Evolutionary conservation across 1,284 basidiomycete species (phyloP).

Genomic region (Neolentinus lepideus): DNA sequence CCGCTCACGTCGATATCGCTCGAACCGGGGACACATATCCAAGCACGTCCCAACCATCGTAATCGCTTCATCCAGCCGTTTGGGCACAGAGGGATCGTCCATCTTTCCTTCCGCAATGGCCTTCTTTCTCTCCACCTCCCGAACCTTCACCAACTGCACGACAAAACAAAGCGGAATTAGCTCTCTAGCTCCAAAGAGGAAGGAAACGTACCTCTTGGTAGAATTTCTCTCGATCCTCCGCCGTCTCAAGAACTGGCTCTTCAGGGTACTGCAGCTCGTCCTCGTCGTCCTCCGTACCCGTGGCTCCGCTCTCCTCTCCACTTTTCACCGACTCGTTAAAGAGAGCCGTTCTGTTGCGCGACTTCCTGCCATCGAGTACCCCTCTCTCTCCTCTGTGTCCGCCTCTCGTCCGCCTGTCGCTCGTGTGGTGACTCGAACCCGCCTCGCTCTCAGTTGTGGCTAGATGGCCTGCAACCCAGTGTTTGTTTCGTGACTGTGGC

Average conservation of each 20-base stretch:
- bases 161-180: slow-evolving; percentile 13
- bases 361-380: slow-evolving; percentile 1
- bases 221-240: slow-evolving; percentile 55
- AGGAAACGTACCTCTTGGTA: slow-evolving; percentile 54
- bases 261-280: slow-evolving; percentile 19
- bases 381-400: slow-evolving; percentile 22
- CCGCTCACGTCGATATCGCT: slow-evolving; percentile 85
- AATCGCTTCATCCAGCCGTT: slow-evolving; percentile 81
- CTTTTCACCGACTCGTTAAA: slow-evolving; percentile 19
- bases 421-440: slow-evolving; percentile 13
- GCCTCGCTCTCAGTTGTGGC: slow-evolving; percentile 15
- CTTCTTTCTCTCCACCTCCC: slow-evolving; percentile 67
- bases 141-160: slow-evolving; percentile 56
- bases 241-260: slow-evolving; percentile 37
- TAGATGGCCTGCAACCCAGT: slow-evolving; percentile 39
- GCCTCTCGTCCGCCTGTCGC: slow-evolving; percentile 49
- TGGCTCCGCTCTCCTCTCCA: slow-evolving; percentile 31
- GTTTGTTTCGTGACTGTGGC: slow-evolving; percentile 37
- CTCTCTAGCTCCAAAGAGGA: slow-evolving; percentile 9
- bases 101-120: slow-evolving; percentile 85
- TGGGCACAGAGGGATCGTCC: slow-evolving; percentile 75
- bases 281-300: slow-evolving; percentile 22
- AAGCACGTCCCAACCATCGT: slow-evolving; percentile 86
- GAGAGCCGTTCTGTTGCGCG: background rate
- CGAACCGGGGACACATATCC: slow-evolving; percentile 94